These are phyloP conservation scores for Sphagnum magellanicum DNA, from an alignment of 228 moss, liverwort and hornwort genomes.

Conservation along the genomic window DNA sequence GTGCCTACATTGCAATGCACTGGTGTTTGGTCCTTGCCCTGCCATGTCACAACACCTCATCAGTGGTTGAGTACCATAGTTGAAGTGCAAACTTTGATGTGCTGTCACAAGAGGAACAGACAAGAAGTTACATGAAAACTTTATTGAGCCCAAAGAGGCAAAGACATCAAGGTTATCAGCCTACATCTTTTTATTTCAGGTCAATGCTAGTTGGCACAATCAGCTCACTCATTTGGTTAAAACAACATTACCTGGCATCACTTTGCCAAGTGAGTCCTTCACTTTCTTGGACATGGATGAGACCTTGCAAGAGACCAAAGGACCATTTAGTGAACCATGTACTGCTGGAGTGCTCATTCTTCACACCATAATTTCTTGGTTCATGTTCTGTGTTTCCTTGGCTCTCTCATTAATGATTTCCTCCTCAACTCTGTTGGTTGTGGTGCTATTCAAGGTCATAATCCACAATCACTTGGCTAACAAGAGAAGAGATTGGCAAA, in stretches of 20 bases:
- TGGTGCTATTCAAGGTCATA: slow-evolving; percentile 49
- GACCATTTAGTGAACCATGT: slow-evolving; percentile 11
- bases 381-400: slow-evolving; percentile 16
- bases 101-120: too few species aligned
- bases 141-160: too few species aligned
- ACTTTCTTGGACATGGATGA: slow-evolving; percentile 83
- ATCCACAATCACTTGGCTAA: too few species aligned
- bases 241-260: slow-evolving; percentile 60
- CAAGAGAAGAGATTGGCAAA: too few species aligned
- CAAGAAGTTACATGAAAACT: too few species aligned
- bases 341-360: slow-evolving; percentile 63
- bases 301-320: slow-evolving; percentile 76
- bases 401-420: slow-evolving; percentile 11
- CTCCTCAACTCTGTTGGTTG: slow-evolving; percentile 35
- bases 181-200: too few species aligned
- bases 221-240: background rate
- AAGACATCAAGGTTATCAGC: too few species aligned
- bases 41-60: background rate
- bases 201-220: too few species aligned
- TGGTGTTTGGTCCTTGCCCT: slow-evolving; percentile 35
- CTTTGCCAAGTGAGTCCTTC: slow-evolving; percentile 79
- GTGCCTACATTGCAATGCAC: slow-evolving; percentile 15
- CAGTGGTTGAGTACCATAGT: too few species aligned
- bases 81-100: too few species aligned
- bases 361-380: slow-evolving; percentile 30